Evolutionary conservation across 768 basidiomycete genomes (phyloP), one percentile per base, ranked within the genome.

Genomic region (Mycena sanguinolenta): DNA sequence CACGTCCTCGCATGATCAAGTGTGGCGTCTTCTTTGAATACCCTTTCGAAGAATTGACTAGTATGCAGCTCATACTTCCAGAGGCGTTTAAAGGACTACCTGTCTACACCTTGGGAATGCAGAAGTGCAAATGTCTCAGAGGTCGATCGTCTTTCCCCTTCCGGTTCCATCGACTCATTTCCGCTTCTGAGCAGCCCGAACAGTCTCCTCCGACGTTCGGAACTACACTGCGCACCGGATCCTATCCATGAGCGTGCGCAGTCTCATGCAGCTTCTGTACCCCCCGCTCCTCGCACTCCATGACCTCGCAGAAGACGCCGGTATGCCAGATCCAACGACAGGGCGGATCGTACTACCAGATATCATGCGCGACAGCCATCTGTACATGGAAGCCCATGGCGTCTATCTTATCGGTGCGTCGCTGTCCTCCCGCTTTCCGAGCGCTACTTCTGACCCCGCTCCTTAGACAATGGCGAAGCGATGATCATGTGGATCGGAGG

Each of bases 81-180:
- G 98, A 99, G 81, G 92, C 93, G 0, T 96, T 96, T 85, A 92
- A 92, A 76, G 87, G 92, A 1, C 86, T 99, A 50, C 95, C 96
- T 0, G 84, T 95, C 21, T 96, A 92, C 77, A 88, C 89, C 4
- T 84, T 98, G 3, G 91, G 91, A 14, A 88, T 98, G 38, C 85
- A 93, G 54, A 99, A 99, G 83, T 89, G 89, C 61, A 97, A 98
- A 79, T 91, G 96, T 23, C 82, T 99, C n/a, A 97, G 98, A 91
- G 95, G 97, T 91, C 76, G 67, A 73, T 65, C 64, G 63, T 59
- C 61, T 34, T 60, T 46, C 55, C 69, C n/a, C 27, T 42, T 46
- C n/a, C 57, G 4, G 60, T 7, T 36, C 30, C 44, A 34, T 53
- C 53, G 57, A 46, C 49, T 53, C 30, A 69, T 65, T 28, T 53